Conservation (phyloP, 1,139 yeast genomes). For the Taiozyma sp. region DNA sequence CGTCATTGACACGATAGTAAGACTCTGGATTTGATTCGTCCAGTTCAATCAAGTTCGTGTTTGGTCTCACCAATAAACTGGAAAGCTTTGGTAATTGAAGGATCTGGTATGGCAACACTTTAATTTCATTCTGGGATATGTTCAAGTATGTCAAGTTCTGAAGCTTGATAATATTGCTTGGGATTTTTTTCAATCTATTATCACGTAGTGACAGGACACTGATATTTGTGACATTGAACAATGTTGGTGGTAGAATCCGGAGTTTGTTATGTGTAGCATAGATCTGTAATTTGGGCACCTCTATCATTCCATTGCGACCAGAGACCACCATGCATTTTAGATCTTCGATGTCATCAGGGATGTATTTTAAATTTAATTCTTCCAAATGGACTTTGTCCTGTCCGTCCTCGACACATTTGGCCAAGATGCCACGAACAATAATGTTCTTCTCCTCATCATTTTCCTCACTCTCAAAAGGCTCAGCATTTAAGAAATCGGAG, state of each 20-base stretch:
- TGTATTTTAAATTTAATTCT: conserved; percentile 33
- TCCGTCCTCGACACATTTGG: conserved; percentile 29
- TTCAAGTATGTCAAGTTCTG: conserved; percentile 42
- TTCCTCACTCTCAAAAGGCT: conserved; percentile 3
- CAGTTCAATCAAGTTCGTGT: conserved; percentile 30
- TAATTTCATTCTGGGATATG: conserved; percentile 45
- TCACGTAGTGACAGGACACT: conserved; percentile 50
- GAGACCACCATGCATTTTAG: conserved; percentile 42
- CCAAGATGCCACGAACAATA: conserved; percentile 17
- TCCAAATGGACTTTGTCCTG: conserved; percentile 36
- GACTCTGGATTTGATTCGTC: conserved; percentile 13
- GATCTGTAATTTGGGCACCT: conserved; percentile 37
- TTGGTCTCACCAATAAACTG: conserved; percentile 46
- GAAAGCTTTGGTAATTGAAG: conserved; percentile 37
- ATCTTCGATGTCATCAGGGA: conserved; percentile 55
- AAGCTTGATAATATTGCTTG: conserved; percentile 45
- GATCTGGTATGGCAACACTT: conserved; percentile 50
- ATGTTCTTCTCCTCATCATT: conserved; percentile 14
- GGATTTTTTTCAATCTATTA: conserved; percentile 44
- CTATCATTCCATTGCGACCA: conserved; percentile 30
- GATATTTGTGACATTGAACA: conserved; percentile 45
- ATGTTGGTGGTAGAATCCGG: conserved; percentile 41
- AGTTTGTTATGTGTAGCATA: conserved; percentile 47
- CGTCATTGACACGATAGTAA: conserved; percentile 14
- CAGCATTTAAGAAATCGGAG: conserved; percentile 15